Conservation (phyloP, 1,284 basidiomycete genomes). For the Cryptococcus amylolentus region DNA sequence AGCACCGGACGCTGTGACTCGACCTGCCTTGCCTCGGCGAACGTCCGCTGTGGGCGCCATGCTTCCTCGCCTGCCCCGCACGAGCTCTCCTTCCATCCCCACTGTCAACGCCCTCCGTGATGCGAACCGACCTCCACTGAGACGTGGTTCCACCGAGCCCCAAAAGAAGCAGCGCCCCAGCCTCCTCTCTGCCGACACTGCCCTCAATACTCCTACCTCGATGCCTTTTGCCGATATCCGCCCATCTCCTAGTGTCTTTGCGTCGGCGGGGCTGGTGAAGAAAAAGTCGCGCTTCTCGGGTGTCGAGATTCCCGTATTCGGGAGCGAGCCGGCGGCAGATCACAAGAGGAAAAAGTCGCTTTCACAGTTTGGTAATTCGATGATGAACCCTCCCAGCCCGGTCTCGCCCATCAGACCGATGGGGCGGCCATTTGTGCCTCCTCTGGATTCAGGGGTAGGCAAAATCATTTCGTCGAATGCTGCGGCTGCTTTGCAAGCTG, state of each 20-base stretch:
- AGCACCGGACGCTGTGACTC: background rate
- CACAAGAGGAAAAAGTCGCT: slow-evolving; percentile 11
- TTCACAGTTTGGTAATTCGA: slow-evolving; percentile 4
- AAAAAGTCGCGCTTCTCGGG: slow-evolving; percentile 37
- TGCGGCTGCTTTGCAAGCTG: slow-evolving; percentile 16
- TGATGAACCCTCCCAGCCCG: slow-evolving; percentile 11
- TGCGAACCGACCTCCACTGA: slow-evolving; percentile 19
- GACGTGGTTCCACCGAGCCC: slow-evolving; percentile 39
- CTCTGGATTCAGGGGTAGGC: too few species aligned
- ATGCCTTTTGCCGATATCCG: slow-evolving; percentile 40
- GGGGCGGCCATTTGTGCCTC: background rate
- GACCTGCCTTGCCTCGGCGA: slow-evolving; percentile 4
- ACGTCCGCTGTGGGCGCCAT: background rate
- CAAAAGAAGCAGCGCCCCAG: background rate
- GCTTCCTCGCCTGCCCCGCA: background rate
- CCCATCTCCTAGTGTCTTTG: slow-evolving; percentile 48
- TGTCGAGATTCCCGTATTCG: slow-evolving; percentile 32
- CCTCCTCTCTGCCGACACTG: slow-evolving; percentile 15
- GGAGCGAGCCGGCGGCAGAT: slow-evolving; percentile 18
- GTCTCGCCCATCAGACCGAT: slow-evolving; percentile 17
- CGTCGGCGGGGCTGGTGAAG: slow-evolving; percentile 46
- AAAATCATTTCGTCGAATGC: slow-evolving; percentile 8
- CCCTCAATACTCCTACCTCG: slow-evolving; percentile 29
- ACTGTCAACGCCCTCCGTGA: background rate
- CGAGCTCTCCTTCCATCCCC: background rate